Percentiles rank a stretch among this genome's conserved stretches.
These are phyloP conservation scores for Psilocybe cubensis DNA, from an alignment of 768 basidiomycete genomes.

Conservation along the genomic window DNA sequence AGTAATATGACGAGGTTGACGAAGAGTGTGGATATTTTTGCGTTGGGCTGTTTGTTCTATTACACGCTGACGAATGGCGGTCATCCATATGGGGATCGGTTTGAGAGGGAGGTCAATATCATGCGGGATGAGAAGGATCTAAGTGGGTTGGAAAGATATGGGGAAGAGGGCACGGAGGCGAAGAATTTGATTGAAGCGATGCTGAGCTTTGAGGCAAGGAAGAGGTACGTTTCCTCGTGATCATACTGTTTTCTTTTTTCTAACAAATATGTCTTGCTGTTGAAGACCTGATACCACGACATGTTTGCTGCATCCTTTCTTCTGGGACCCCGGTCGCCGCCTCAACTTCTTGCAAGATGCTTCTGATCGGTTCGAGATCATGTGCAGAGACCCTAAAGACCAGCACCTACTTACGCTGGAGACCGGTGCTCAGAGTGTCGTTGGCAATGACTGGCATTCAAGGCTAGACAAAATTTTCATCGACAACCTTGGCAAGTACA, in stretches of 20 bases:
- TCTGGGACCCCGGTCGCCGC: conserved; percentile 89
- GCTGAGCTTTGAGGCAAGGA: conserved; percentile 75
- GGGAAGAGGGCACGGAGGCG: conserved; percentile 94
- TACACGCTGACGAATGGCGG: conserved; percentile 88
- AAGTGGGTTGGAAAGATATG: conserved; percentile 74
- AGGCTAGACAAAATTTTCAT: conserved; percentile 88
- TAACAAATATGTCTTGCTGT: neutral
- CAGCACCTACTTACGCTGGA: conserved; percentile 77
- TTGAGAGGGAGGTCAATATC: conserved; percentile 94
- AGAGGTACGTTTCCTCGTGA: conserved; percentile 56
- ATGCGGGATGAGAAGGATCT: conserved; percentile 78
- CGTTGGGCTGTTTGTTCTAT: conserved; percentile 93
- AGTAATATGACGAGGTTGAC: conserved; percentile 74
- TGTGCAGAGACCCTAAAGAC: conserved; percentile 92
- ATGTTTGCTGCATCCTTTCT: conserved; percentile 93
- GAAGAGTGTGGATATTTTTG: conserved; percentile 96
- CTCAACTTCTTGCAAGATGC: conserved; percentile 96
- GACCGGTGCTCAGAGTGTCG: conserved; percentile 64
- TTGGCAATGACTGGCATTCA: conserved; percentile 90
- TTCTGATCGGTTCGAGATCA: conserved; percentile 96
- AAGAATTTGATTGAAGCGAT: conserved; percentile 78
- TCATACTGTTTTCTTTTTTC: neutral
- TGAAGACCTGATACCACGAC: conserved; percentile 84
- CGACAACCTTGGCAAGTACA: conserved; percentile 94
- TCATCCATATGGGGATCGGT: conserved; percentile 94